These are phyloP conservation scores for Solanum aculeatissimum DNA, from an alignment of 305 asterid species.

Conservation along the genomic window DNA sequence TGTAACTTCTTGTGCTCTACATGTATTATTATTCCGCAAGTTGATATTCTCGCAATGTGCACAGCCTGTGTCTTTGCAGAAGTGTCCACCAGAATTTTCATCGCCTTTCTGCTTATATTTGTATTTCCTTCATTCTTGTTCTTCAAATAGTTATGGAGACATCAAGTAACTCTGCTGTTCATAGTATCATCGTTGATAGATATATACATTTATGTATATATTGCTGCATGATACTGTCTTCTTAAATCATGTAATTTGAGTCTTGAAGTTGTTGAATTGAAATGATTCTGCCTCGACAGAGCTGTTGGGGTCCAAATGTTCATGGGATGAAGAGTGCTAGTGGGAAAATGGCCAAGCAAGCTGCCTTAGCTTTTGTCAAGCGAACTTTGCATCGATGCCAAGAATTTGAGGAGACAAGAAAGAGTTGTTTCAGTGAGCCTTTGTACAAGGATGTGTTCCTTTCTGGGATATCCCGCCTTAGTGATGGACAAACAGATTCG, in stretches of 20 bases:
- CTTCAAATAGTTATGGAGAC: background rate
- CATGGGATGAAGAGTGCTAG: constrained; percentile 81
- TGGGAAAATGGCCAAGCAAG: constrained; percentile 81
- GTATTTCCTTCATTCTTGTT: background rate
- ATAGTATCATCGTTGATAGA: background rate
- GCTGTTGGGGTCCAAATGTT: constrained; percentile 70
- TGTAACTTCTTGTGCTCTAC: background rate
- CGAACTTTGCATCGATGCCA: constrained; percentile 58
- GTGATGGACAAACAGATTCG: constrained; percentile 37
- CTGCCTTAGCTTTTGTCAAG: constrained; percentile 77
- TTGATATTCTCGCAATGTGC: background rate
- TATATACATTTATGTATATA: background rate
- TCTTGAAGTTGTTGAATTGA: background rate
- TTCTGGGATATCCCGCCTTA: constrained; percentile 49
- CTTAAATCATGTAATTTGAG: background rate
- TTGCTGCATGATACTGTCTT: background rate
- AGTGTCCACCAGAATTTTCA: background rate
- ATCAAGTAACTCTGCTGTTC: background rate
- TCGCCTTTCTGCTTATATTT: background rate
- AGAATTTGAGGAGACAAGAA: constrained; percentile 62
- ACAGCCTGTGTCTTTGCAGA: background rate
- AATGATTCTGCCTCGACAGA: constrained; percentile 27
- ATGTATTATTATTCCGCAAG: background rate
- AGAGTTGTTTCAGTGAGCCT: constrained; percentile 77
- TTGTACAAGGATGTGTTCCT: constrained; percentile 54